A percentile compares a stretch with the other conserved stretches of the same genome.
phyloP scores from a whole-genome alignment of 768 basidiomycete genomes.

The Pleurotus platypus region DNA sequence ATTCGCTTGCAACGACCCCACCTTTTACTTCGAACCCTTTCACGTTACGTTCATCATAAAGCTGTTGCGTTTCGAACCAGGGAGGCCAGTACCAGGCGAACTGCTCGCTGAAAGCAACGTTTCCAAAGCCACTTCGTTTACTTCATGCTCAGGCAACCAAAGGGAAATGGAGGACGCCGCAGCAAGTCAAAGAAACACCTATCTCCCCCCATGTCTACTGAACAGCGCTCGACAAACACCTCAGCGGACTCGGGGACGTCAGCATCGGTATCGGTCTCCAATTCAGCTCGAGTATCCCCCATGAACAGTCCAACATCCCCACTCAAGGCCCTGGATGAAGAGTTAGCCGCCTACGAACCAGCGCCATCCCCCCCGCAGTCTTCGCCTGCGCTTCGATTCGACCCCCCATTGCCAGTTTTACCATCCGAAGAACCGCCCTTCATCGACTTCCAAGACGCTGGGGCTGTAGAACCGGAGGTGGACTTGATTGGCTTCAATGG shows the following conservation, averaged over 20 bases:
- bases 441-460: background rate
- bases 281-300: background rate
- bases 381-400: background rate
- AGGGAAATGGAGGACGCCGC: background rate
- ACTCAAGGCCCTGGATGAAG: background rate
- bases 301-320: background rate
- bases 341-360: background rate
- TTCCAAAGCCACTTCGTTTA: background rate
- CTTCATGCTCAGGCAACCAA: constrained; percentile 6
- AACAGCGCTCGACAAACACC: background rate
- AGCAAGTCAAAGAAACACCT: constrained; percentile 2
- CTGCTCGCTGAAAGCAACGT: background rate
- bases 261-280: background rate
- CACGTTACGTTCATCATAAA: background rate
- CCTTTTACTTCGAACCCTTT: background rate
- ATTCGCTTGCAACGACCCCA: constrained; percentile 2
- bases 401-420: background rate
- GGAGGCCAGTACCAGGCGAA: background rate
- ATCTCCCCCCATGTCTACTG: background rate
- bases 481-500: no score
- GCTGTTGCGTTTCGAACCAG: background rate
- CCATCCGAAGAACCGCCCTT: background rate
- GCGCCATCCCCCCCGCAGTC: background rate
- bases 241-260: background rate
- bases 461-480: no score